Base-by-base conservation (phyloP, 192 early-diverging fungal species). In the Phlyctochytrium arcticum region DNA sequence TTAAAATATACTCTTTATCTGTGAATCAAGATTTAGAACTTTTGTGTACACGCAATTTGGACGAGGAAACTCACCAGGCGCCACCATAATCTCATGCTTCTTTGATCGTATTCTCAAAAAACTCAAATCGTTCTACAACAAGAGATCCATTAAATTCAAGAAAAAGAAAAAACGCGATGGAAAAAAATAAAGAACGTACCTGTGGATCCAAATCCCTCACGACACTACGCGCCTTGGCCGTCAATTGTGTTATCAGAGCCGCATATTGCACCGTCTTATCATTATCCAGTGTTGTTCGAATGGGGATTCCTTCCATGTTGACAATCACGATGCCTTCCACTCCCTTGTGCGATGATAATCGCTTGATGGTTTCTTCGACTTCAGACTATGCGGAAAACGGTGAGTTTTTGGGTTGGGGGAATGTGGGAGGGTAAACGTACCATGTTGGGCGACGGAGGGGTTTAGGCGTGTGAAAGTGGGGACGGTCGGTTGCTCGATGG, bases 61-160 rank as follows among this genome's bases (percentile, higher is more conserved):
- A n/a, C n/a, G n/a, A n/a, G n/a, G n/a, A 23, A 24, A 17, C 62
- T 62, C 79, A 92, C 89, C 91, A 54, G 93, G 92, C 8, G 91
- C 90, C 15, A 98, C 84, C 92, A 98, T 95, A 48, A 98, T 90
- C 69, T 98, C 95, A 72, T 96, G 91, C 65, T 93, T 92, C 75
- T 91, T 95, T 24, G 92, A 92, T 32, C 95, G 80, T 48, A 98
- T 88, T 55, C 96, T 83, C 57, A 98, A 61, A 67, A 98, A 98
- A 5, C 91, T 94, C 56, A 98, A 72, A 46, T 96, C 96, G 67
- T 98, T 94, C 87, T 93, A 64, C 30, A 21, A 30, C 44, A 42
- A 31, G 17, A 15, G 23, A 55, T 24, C 6, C 3, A 65, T 58
- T n/a, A 23, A 24, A 24, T 9, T 21, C 12, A 15, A n/a, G n/a